A percentile compares a stretch with the other conserved stretches of the same genome.
These are phyloP conservation scores for Microthlaspi erraticum DNA, from an alignment of 345 rosid species.

Conservation along the genomic window DNA sequence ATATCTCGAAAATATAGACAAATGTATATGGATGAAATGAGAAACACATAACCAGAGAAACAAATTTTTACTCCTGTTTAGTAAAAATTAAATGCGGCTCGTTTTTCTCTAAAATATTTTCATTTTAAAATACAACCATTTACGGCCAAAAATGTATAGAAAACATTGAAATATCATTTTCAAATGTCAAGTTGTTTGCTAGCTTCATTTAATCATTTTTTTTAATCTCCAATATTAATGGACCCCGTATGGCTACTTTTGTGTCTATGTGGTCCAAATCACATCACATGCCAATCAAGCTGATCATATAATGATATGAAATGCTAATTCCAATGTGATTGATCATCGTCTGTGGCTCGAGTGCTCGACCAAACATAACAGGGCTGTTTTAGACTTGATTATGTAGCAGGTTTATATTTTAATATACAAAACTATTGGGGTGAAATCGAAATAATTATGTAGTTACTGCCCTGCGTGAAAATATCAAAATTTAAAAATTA, in stretches of 20 bases:
- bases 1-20: not conserved
- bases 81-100: not conserved
- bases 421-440: conserved; percentile 24
- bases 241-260: conserved; percentile 14
- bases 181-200: conserved; percentile 32
- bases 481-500: not conserved
- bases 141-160: conserved; percentile 6
- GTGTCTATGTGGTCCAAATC: conserved; percentile 35
- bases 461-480: conserved; percentile 7
- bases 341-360: no score
- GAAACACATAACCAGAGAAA: not conserved
- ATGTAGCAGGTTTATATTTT: not conserved
- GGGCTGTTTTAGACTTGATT: no score
- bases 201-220: conserved; percentile 27
- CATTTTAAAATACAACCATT: not conserved
- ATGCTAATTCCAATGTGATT: no score
- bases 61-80: not conserved
- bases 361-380: no score
- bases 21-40: not conserved
- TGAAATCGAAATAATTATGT: not conserved
- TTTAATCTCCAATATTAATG: conserved; percentile 12
- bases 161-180: conserved; percentile 33
- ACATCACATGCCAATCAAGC: conserved; percentile 42
- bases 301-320: conserved; percentile 26
- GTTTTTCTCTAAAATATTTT: not conserved